A percentile compares a stretch with the other conserved stretches of the same genome.
phyloP scores from a whole-genome alignment of 306 rosid genomes.

The Dalbergia cochinchinensis region DNA sequence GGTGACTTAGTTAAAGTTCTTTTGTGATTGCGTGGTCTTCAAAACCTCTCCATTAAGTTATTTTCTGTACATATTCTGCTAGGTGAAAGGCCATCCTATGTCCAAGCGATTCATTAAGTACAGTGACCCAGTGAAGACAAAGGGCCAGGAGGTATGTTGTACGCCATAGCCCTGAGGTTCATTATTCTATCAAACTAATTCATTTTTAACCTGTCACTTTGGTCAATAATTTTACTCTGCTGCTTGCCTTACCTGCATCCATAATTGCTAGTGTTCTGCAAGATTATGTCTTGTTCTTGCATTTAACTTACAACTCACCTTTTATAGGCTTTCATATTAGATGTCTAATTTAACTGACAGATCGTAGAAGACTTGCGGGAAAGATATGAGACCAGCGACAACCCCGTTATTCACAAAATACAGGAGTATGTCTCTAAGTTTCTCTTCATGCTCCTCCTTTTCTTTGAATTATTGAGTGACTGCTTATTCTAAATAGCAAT shows the following conservation, averaged over 20 bases:
- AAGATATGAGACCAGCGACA: constrained; percentile 80
- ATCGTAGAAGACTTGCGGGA: constrained; percentile 87
- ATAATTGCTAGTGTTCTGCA: constrained; percentile 20
- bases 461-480: constrained; percentile 18
- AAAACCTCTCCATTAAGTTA: constrained; percentile 29
- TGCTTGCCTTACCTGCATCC: constrained; percentile 24
- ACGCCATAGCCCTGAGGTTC: constrained; percentile 22
- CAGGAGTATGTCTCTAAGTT: constrained; percentile 71
- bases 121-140: constrained; percentile 80
- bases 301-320: constrained; percentile 17
- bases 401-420: constrained; percentile 79
- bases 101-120: constrained; percentile 63
- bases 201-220: constrained; percentile 2
- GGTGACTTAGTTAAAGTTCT: constrained; percentile 54
- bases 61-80: constrained; percentile 36
- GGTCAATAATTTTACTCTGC: constrained; percentile 22
- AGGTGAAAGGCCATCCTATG: constrained; percentile 72
- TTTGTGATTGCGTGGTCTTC: constrained; percentile 3
- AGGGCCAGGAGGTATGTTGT: constrained; percentile 81
- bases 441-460: constrained; percentile 23
- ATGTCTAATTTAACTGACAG: constrained; percentile 63
- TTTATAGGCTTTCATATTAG: constrained; percentile 38
- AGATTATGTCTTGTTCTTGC: constrained; percentile 1
- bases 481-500: constrained; percentile 26
- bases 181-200: constrained; percentile 24